A percentile compares a stretch with the other conserved stretches of the same genome.
These are phyloP conservation scores for Exobasidium cylindrosporum DNA, from an alignment of 1,284 basidiomycete species.

Conservation along the genomic window DNA sequence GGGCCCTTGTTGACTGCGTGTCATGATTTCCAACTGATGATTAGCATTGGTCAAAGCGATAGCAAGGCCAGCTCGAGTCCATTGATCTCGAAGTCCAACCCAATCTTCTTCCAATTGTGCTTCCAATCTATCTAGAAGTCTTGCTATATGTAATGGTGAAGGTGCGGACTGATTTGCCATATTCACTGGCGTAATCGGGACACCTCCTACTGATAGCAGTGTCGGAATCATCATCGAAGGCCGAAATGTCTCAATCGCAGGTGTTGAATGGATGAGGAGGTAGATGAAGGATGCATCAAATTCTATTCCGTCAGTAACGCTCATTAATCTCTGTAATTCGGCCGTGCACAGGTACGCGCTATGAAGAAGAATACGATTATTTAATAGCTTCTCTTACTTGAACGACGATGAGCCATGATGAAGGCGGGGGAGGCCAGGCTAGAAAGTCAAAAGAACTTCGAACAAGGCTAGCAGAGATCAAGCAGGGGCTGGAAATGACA, in stretches of 20 bases:
- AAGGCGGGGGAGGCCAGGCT: background rate
- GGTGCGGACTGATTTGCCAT: too few relatives aligned
- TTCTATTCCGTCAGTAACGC: too few relatives aligned
- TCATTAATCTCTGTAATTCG: too few relatives aligned
- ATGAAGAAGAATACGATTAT: too few relatives aligned
- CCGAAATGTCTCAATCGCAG: too few relatives aligned
- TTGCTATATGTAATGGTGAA: background rate
- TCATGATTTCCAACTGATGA: background rate
- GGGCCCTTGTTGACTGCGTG: background rate
- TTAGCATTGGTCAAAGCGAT: conserved; percentile 6
- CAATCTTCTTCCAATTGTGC: conserved; percentile 2
- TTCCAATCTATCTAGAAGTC: conserved; percentile 1
- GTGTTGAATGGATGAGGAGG: too few relatives aligned
- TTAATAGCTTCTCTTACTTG: too few relatives aligned
- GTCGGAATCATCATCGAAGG: too few relatives aligned
- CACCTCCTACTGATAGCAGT: too few relatives aligned
- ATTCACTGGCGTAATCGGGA: too few relatives aligned
- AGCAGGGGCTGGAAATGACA: background rate
- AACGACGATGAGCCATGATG: background rate
- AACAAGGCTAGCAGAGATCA: background rate
- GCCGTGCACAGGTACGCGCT: too few relatives aligned
- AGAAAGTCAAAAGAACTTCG: background rate
- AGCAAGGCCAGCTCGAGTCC: background rate
- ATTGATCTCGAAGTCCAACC: background rate
- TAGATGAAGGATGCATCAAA: too few relatives aligned